Evolutionary conservation across 768 basidiomycete species (phyloP).

Genomic region (Mycena epipterygia): DNA sequence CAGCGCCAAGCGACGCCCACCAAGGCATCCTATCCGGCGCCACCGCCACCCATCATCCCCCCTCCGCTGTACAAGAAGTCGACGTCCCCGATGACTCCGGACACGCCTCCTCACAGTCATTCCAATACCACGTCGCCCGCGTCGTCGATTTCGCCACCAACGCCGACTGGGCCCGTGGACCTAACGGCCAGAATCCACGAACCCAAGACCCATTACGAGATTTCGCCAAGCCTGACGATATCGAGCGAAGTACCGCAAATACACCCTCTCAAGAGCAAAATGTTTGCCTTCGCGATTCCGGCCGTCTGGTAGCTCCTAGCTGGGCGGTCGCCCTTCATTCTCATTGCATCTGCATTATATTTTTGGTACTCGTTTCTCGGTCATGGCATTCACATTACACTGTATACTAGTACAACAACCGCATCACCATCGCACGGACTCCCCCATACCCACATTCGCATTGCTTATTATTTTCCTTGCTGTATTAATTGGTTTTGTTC

Average conservation of each 20-base stretch:
- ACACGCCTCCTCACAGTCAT: constrained; percentile 68
- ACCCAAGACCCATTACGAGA: constrained; percentile 45
- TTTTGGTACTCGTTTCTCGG: constrained; percentile 18
- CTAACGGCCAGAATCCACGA: constrained; percentile 62
- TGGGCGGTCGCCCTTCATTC: constrained; percentile 31
- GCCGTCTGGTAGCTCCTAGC: constrained; percentile 66
- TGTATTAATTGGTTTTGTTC: constrained; percentile 30
- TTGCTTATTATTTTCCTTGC: constrained; percentile 22
- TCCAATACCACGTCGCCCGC: constrained; percentile 70
- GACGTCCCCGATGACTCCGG: constrained; percentile 55
- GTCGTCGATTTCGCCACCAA: constrained; percentile 72
- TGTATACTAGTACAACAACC: constrained; percentile 27
- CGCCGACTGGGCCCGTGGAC: constrained; percentile 67
- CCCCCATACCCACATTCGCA: constrained; percentile 32
- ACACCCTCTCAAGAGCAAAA: constrained; percentile 68
- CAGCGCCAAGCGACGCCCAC: constrained; percentile 51
- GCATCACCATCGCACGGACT: constrained; percentile 16
- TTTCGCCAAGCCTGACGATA: constrained; percentile 55
- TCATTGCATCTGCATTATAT: constrained; percentile 35
- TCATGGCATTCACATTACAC: constrained; percentile 15
- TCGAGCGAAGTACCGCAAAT: constrained; percentile 47
- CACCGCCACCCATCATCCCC: constrained; percentile 48
- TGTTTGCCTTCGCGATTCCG: constrained; percentile 75
- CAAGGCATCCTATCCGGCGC: constrained; percentile 41
- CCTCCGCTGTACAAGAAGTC: constrained; percentile 43